Conservation (phyloP, 495 filamentous ascomycete species). For the Penicillium roqueforti region DNA sequence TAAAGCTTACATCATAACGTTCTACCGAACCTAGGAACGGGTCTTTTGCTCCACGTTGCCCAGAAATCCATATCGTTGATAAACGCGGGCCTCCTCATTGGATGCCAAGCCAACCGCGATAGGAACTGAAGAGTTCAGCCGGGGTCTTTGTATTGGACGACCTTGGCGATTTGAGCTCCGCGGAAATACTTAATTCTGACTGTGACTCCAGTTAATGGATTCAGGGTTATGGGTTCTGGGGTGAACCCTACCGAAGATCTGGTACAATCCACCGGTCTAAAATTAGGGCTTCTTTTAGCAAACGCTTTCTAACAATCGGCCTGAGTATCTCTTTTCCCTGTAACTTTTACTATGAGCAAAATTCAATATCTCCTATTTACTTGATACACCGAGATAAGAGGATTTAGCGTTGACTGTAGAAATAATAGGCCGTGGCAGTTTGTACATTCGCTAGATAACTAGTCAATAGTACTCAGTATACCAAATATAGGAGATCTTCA, state of each 20-base stretch:
- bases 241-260: background rate
- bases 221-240: background rate
- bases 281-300: background rate
- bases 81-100: constrained; percentile 23
- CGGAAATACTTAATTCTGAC: constrained; percentile 23
- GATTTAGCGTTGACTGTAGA: background rate
- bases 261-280: background rate
- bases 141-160: constrained; percentile 4
- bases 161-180: constrained; percentile 17
- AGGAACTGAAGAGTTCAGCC: constrained; percentile 5
- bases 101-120: constrained; percentile 10
- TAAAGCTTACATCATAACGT: background rate
- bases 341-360: background rate
- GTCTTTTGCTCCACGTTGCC: background rate
- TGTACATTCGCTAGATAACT: too few species aligned
- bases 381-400: background rate
- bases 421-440: too few species aligned
- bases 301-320: background rate
- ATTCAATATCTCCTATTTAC: background rate
- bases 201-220: background rate
- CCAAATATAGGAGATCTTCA: too few species aligned
- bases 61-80: constrained; percentile 10
- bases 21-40: background rate
- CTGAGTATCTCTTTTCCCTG: background rate
- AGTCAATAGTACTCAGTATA: too few species aligned